These are phyloP conservation scores for Elymus sibiricus DNA, from an alignment of 176 grass and related monocot species.

Conservation along the genomic window DNA sequence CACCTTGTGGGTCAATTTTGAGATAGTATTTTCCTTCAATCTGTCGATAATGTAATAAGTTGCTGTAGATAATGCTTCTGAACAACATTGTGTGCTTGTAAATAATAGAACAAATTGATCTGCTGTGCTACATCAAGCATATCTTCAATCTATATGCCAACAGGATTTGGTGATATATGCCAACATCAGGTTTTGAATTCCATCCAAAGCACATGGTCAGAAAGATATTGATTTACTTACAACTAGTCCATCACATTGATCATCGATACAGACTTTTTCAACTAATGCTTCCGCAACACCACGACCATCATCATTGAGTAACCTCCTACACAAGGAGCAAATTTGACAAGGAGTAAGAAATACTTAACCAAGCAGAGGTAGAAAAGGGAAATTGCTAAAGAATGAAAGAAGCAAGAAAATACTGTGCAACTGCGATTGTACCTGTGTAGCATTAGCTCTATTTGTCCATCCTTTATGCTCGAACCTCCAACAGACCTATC, in stretches of 20 bases:
- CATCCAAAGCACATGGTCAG: not conserved
- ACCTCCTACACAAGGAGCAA: slow-evolving; percentile 62
- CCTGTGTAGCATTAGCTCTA: slow-evolving; percentile 98
- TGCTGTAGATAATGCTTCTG: not conserved
- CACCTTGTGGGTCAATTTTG: slow-evolving; percentile 79
- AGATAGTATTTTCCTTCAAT: slow-evolving; percentile 90
- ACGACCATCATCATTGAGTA: slow-evolving; percentile 79
- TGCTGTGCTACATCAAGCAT: not conserved
- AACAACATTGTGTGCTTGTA: not conserved
- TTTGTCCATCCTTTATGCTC: slow-evolving; percentile 88
- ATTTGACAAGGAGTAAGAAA: slow-evolving; percentile 16
- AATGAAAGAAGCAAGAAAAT: slow-evolving; percentile 22
- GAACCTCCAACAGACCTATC: slow-evolving; percentile 88
- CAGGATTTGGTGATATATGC: not conserved
- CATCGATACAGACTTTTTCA: slow-evolving; percentile 69
- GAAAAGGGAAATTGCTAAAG: not conserved
- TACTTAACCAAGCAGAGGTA: slow-evolving; percentile 5
- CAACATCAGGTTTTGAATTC: not conserved
- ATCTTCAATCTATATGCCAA: too few species aligned
- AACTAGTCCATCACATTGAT: slow-evolving; percentile 71
- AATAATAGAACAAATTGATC: slow-evolving; percentile 6
- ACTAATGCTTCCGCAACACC: slow-evolving; percentile 84
- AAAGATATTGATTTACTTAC: slow-evolving; percentile 52
- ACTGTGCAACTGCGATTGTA: slow-evolving; percentile 20
- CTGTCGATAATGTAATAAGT: slow-evolving; percentile 35